Evolutionary conservation across 2,329 filamentous ascomycete species (phyloP), one percentile per base, ranked within the genome.

Genomic region (Fusarium napiforme): DNA sequence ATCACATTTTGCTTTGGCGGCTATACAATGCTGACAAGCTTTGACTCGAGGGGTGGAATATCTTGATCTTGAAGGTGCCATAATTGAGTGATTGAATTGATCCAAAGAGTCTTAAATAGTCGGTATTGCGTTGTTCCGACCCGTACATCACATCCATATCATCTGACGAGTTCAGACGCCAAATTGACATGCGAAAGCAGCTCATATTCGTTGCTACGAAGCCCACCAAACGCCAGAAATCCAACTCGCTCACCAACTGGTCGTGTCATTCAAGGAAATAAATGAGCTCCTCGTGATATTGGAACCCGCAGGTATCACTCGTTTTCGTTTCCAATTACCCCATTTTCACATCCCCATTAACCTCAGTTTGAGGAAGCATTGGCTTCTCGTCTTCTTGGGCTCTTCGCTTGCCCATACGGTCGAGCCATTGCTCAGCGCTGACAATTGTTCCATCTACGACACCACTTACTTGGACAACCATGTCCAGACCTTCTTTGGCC

Each of bases 401-500:
- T 34, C 72, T 69, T 52, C 77, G 72, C 75, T 81, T 83, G 37
- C 93, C 93, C 66, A 97, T 85, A 26, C 91, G 87, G 67, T 95
- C 93, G 73, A 96, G 93, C 96, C 96, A 98, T 76, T 92, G 90
- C 82, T 98, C 96, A 1, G 96, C 96, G 77, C 93, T 96, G 62
- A 93, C 89, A 60, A 98, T 93, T 1, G 96, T 98, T 60, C 94
- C 93, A 75, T 97, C 93, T 14, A 98, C 88, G 4, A 98, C 93
- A 9, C 92, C 91, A 45, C 92, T 96, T 56, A 99, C 94, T 81
- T 98, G 95, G 2, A 91, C 89, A 87, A 98, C 95, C 92, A 98
- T 97, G 76, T 98, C 95, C 19, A 98, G 86, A 0, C 95, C 94
- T 80, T 98, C 96, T 78, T 93, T 93, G 11, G 96, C 96, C 58